Base-by-base conservation (phyloP, 345 rosid species). In the Sonneratia alba region DNA sequence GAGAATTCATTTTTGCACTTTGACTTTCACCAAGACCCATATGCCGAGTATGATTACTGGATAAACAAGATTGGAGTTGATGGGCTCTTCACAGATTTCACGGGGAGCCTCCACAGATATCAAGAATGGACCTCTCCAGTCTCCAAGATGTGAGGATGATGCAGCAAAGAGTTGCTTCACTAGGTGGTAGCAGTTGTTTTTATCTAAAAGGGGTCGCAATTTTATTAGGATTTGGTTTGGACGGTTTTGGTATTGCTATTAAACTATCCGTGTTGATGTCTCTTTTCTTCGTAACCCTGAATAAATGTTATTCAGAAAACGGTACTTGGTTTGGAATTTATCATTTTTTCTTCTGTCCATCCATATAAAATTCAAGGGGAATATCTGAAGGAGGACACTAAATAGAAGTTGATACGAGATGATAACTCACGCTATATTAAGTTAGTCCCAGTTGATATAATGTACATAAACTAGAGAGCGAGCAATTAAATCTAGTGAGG, bases 11-110 rank as follows among this genome's bases (percentile, higher is more conserved):
- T 42, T 42, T 42, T 42, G 45, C 45, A 42, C 45, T 42, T 42
- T 9, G 45, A 42, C 73, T 84, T 80, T 57, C 79, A 80, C 77
- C 78, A 80, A 67, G 87, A 84, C 47, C 75, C 84, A 2, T 78
- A 80, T 16, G 61, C 7, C 32, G 87, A 82, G 67, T 82, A 82
- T 59, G 77, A 82, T 67, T 84, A 70, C 71, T 82, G 87, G 87
- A 63, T 84, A 36, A 84, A 82, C 77, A 80, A 71, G 71, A 75
- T 78, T 27, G 77, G 87, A 59, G 80, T 82, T 14, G 87, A 82
- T 69, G 85, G 87, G 8, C 81, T 82, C 51, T 84, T 84, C 70
- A 84, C 85, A 6, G 85, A 84, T 66, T 84, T 80, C 75, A 82
- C 85, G 0, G 84, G 84, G 16, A 84, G 84, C 75, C 84, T 84